Conservation (phyloP, 306 rosid species). For the Lathyrus sativus region DNA sequence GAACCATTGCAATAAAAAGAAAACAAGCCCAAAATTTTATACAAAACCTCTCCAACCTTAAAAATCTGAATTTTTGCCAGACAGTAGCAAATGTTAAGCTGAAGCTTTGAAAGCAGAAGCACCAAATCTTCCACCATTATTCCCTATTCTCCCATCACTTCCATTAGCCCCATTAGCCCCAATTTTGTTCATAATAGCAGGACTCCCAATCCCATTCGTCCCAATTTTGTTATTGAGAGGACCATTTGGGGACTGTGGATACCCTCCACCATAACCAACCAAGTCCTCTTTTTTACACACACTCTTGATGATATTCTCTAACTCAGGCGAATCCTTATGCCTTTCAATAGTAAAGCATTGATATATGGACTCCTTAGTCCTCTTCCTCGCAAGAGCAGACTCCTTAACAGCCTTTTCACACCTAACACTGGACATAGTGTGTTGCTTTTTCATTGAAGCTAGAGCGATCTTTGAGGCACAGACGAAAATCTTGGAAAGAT, state of each 20-base stretch:
- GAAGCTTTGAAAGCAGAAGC: conserved; percentile 20
- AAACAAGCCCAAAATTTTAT: not conserved
- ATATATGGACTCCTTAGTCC: conserved; percentile 62
- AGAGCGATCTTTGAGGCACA: conserved; percentile 72
- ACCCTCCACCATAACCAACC: not conserved
- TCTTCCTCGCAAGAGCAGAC: conserved; percentile 58
- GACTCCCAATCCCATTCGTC: conserved; percentile 12
- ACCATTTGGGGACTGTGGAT: not conserved
- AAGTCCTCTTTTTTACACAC: conserved; percentile 20
- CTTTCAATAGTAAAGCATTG: conserved; percentile 36
- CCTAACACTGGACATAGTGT: conserved; percentile 37
- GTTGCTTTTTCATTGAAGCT: conserved; percentile 46
- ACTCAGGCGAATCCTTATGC: conserved; percentile 33
- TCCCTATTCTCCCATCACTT: conserved; percentile 30
- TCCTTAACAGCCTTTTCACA: conserved; percentile 62
- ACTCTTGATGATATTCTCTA: not conserved
- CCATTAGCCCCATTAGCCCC: conserved; percentile 36
- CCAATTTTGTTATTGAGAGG: not conserved
- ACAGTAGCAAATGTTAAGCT: conserved; percentile 16
- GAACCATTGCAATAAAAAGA: not conserved
- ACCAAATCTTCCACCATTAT: conserved; percentile 36
- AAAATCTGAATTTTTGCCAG: conserved; percentile 18
- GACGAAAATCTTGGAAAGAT: conserved; percentile 46
- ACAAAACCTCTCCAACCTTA: conserved; percentile 36
- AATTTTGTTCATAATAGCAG: conserved; percentile 26